Conservation (phyloP, 805 yeast genomes). For the Lachancea fermentati region DNA sequence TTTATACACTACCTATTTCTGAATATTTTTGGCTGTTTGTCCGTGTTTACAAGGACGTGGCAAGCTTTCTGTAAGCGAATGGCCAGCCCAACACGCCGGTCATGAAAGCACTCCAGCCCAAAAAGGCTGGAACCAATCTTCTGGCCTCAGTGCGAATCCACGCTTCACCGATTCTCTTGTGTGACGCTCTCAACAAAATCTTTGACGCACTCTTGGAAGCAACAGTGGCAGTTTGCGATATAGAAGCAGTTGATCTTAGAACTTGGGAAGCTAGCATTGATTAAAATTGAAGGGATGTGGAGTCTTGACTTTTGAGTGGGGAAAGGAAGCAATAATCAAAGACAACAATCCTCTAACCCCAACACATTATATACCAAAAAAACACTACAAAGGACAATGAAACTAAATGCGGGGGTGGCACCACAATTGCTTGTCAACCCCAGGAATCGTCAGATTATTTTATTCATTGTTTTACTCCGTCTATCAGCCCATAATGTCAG, state of each 20-base stretch:
- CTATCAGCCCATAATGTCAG: neutral
- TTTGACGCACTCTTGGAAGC: conserved; percentile 7
- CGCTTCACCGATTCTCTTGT: conserved; percentile 18
- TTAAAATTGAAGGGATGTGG: neutral
- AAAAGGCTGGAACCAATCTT: conserved; percentile 20
- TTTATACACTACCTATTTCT: conserved; percentile 6
- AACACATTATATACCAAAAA: neutral
- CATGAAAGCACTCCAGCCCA: conserved; percentile 17
- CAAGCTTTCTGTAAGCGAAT: conserved; percentile 11
- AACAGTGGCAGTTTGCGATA: conserved; percentile 10
- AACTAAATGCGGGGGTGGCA: too few species aligned
- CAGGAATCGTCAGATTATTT: neutral
- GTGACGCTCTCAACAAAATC: conserved; percentile 9
- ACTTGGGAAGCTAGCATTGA: conserved; percentile 19
- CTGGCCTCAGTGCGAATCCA: conserved; percentile 22
- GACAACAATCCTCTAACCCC: neutral
- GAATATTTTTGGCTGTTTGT: neutral
- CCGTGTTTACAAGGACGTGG: neutral
- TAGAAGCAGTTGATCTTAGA: conserved; percentile 16
- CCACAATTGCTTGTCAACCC: neutral
- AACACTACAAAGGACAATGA: neutral
- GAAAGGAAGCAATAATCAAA: neutral
- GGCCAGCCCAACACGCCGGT: conserved; percentile 26
- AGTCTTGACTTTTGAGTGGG: neutral
- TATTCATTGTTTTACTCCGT: neutral